phyloP scores from a whole-genome alignment of 345 rosid species.

The Firmiana major region DNA sequence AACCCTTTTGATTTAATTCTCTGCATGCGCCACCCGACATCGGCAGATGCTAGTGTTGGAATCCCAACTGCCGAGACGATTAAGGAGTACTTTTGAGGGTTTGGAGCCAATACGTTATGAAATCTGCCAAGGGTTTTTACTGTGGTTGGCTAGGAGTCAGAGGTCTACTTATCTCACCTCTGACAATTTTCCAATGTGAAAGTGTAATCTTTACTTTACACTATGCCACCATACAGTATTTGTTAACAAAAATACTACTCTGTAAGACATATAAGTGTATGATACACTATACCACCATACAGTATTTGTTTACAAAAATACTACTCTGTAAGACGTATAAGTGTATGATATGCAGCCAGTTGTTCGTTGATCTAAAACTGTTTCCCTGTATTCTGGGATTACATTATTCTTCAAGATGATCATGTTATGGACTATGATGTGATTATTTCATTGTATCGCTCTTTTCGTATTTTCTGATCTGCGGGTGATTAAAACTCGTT shows the following conservation, averaged over 20 bases:
- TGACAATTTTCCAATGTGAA: not conserved
- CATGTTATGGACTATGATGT: too few relatives aligned
- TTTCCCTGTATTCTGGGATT: not conserved
- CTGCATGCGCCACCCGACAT: too few relatives aligned
- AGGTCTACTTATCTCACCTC: not conserved
- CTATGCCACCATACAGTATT: too few relatives aligned
- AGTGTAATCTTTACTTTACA: not conserved
- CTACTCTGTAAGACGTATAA: too few relatives aligned
- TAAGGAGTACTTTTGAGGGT: not conserved
- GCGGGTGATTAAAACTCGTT: too few relatives aligned
- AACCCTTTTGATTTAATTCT: too few relatives aligned
- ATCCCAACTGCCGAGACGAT: not conserved
- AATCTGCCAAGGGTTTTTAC: not conserved
- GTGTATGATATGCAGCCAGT: not conserved
- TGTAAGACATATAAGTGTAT: not conserved
- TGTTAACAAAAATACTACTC: too few relatives aligned
- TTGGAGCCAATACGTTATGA: not conserved
- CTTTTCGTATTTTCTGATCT: too few relatives aligned
- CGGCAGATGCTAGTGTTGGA: not conserved
- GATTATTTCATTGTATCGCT: too few relatives aligned
- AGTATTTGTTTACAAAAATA: not conserved
- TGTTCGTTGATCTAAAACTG: not conserved
- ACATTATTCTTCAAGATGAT: not conserved
- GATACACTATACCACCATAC: not conserved
- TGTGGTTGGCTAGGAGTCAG: not conserved